Conservation (phyloP, 2,329 filamentous ascomycete species). For the Trichophyton rubrum region DNA sequence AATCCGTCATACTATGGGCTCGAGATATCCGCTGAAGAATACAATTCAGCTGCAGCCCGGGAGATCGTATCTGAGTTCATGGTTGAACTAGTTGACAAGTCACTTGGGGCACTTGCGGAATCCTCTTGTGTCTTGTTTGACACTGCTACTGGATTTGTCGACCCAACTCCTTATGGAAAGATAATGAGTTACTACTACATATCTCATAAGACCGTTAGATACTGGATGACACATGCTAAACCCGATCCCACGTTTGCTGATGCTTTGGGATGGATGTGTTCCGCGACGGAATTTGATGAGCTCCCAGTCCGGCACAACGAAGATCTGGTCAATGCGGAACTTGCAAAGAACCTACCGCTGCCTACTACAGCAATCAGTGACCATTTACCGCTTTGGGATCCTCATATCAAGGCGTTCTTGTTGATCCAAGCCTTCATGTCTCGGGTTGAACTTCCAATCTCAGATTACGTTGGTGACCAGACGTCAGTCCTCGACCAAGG, state of each 20-base stretch:
- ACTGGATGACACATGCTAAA: constrained; percentile 65
- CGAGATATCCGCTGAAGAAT: constrained; percentile 82
- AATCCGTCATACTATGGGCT: constrained; percentile 97
- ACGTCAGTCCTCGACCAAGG: constrained; percentile 80
- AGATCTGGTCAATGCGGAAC: constrained; percentile 86
- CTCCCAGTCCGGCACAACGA: constrained; percentile 96
- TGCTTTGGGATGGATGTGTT: constrained; percentile 81
- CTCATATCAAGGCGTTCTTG: constrained; percentile 91
- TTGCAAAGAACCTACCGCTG: constrained; percentile 70
- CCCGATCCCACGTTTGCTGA: constrained; percentile 65
- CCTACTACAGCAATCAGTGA: constrained; percentile 46
- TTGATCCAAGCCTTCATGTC: constrained; percentile 92
- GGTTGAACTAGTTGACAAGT: constrained; percentile 81
- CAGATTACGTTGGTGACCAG: constrained; percentile 94
- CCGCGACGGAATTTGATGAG: constrained; percentile 92
- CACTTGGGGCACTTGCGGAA: constrained; percentile 65
- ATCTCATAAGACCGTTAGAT: constrained; percentile 85
- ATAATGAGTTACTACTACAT: constrained; percentile 99
- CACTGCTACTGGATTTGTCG: constrained; percentile 69
- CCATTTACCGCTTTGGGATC: constrained; percentile 84
- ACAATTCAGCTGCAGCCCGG: constrained; percentile 76
- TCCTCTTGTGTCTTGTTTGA: constrained; percentile 75
- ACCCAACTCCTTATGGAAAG: constrained; percentile 82
- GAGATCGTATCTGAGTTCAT: constrained; percentile 86
- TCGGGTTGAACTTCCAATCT: constrained; percentile 80